Conservation (phyloP, 1,284 basidiomycete genomes). For the Irpex sp. region DNA sequence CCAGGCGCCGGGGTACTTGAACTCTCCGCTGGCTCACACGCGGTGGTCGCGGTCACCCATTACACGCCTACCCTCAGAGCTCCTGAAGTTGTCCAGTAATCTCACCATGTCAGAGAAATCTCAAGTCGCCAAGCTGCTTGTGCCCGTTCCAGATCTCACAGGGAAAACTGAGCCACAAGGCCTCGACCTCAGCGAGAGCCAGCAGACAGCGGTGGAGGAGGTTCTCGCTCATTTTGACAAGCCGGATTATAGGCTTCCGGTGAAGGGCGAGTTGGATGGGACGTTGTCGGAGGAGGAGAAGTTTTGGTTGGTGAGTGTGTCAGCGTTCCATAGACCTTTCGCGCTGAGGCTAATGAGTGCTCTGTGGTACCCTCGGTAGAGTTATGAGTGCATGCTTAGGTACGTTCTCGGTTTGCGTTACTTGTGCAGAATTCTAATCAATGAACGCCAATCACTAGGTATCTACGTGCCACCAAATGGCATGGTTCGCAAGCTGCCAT, state of each 20-base stretch:
- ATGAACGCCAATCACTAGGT: slow-evolving; percentile 32
- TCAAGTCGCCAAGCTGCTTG: background rate
- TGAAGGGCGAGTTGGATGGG: slow-evolving; percentile 33
- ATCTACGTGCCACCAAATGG: slow-evolving; percentile 71
- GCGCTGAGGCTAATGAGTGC: background rate
- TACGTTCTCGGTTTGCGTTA: slow-evolving; percentile 19
- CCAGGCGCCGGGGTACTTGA: background rate
- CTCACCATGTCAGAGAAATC: background rate
- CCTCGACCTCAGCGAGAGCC: slow-evolving; percentile 34
- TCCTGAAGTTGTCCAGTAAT: background rate
- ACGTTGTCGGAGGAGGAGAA: slow-evolving; percentile 58
- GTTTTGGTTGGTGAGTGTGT: slow-evolving; percentile 62
- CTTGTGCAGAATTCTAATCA: background rate
- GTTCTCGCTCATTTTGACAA: slow-evolving; percentile 56
- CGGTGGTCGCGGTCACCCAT: background rate
- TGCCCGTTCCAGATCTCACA: slow-evolving; percentile 10
- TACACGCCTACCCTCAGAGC: background rate
- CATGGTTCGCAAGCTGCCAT: slow-evolving; percentile 45
- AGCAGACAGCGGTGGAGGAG: slow-evolving; percentile 46
- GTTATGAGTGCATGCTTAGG: slow-evolving; percentile 68
- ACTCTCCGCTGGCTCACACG: background rate
- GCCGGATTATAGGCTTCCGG: slow-evolving; percentile 48
- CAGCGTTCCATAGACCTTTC: too few relatives aligned
- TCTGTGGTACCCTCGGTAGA: slow-evolving; percentile 11
- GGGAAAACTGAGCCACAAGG: slow-evolving; percentile 9